phyloP scores from a whole-genome alignment of 345 rosid genomes.

The Cochlearia excelsa region DNA sequence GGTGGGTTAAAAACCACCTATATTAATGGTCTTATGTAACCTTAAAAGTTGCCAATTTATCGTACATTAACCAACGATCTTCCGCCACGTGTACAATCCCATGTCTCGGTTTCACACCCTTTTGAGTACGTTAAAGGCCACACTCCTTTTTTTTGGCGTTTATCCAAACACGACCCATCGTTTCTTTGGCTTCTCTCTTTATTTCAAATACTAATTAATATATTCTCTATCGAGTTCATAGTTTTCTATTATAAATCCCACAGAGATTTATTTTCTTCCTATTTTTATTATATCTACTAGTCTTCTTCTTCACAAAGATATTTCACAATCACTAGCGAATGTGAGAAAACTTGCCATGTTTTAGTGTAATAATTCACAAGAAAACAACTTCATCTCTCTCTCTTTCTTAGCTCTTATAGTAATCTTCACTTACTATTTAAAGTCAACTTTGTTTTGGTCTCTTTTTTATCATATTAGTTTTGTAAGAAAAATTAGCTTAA shows the following conservation, averaged over 20 bases:
- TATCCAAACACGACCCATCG: slow-evolving; percentile 31
- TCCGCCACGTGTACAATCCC: slow-evolving; percentile 47
- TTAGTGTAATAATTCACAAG: slow-evolving; percentile 9
- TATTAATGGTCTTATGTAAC: too few species aligned
- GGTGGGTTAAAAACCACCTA: too few species aligned
- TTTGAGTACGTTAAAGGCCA: slow-evolving; percentile 29
- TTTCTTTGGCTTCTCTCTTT: slow-evolving; percentile 25
- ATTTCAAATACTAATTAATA: slow-evolving; percentile 1
- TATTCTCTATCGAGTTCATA: slow-evolving; percentile 27
- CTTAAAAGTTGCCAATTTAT: slow-evolving; percentile 27
- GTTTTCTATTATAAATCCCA: slow-evolving; percentile 26
- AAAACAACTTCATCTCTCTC: slow-evolving; percentile 12
- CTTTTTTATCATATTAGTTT: slow-evolving; percentile 17
- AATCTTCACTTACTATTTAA: slow-evolving; percentile 10
- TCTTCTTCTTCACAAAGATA: slow-evolving; percentile 3
- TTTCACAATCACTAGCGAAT: slow-evolving; percentile 5
- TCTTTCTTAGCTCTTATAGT: slow-evolving; percentile 16
- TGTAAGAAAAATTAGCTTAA: slow-evolving; percentile 6
- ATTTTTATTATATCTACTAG: neutral
- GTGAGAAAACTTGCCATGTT: slow-evolving; percentile 8
- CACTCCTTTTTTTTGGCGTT: slow-evolving; percentile 1
- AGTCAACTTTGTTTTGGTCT: neutral
- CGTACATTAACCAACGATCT: neutral
- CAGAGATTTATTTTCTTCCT: slow-evolving; percentile 16
- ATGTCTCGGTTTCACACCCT: slow-evolving; percentile 39